A percentile compares a stretch with the other conserved stretches of the same genome.
Evolutionary conservation across 176 grass and related monocot genomes (phyloP).

Genomic region (Ensete glaucum): DNA sequence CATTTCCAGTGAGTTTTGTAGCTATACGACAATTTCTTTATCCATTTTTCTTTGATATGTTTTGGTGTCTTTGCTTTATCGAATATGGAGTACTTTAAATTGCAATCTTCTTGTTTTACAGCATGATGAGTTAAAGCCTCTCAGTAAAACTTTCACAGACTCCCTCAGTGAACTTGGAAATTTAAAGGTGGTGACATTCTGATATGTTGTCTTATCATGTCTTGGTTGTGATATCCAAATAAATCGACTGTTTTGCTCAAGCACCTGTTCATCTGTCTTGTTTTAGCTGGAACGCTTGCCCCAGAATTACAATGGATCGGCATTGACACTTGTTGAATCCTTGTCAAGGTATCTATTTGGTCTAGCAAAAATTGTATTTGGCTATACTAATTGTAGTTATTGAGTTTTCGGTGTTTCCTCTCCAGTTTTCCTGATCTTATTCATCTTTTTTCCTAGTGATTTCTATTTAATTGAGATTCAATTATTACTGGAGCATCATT

Average conservation of each 20-base stretch:
- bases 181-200: constrained; percentile 67
- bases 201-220: constrained; percentile 15
- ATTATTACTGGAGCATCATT: neutral
- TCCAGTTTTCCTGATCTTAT: neutral
- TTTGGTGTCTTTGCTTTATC: neutral
- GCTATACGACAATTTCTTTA: constrained; percentile 10
- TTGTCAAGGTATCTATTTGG: constrained; percentile 69
- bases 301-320: constrained; percentile 79
- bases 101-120: constrained; percentile 32
- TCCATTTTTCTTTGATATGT: constrained; percentile 5
- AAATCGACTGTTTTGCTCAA: neutral
- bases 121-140: constrained; percentile 96
- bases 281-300: constrained; percentile 83
- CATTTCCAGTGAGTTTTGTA: constrained; percentile 63
- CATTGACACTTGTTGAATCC: constrained; percentile 74
- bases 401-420: neutral
- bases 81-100: neutral
- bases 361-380: neutral
- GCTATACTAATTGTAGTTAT: neutral
- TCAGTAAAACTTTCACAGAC: constrained; percentile 75
- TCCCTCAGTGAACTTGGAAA: constrained; percentile 97
- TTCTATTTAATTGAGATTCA: neutral
- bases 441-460: neutral
- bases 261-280: constrained; percentile 20
- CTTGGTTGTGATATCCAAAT: neutral